A percentile compares a stretch with the other conserved stretches of the same genome.
phyloP scores from a whole-genome alignment of 805 yeast genomes.

The Lachancea lanzarotensis region DNA sequence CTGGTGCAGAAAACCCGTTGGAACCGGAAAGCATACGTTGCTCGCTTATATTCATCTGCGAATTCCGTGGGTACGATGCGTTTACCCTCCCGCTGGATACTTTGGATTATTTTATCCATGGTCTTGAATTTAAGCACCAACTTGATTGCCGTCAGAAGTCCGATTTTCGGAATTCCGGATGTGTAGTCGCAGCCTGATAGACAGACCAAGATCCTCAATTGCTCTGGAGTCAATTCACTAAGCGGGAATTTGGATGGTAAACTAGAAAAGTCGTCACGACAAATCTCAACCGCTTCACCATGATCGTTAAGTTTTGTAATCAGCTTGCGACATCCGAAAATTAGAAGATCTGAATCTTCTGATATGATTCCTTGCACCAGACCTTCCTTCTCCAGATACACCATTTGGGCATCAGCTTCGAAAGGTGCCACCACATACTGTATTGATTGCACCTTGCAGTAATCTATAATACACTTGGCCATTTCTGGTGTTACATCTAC shows the following conservation, averaged over 20 bases:
- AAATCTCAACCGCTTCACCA: constrained; percentile 64
- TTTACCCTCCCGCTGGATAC: constrained; percentile 57
- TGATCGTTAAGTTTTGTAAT: constrained; percentile 75
- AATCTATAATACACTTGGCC: constrained; percentile 81
- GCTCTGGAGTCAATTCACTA: constrained; percentile 44
- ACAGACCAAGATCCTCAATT: constrained; percentile 71
- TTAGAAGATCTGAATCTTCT: constrained; percentile 88
- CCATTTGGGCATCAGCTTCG: constrained; percentile 98
- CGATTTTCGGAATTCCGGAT: constrained; percentile 74
- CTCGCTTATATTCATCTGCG: constrained; percentile 52
- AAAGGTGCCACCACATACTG: constrained; percentile 90
- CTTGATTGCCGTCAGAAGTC: constrained; percentile 67
- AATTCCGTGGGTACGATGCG: constrained; percentile 49
- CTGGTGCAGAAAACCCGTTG: constrained; percentile 82
- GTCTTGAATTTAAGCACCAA: constrained; percentile 46
- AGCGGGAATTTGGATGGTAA: constrained; percentile 45
- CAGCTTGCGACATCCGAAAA: constrained; percentile 75
- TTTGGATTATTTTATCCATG: constrained; percentile 50
- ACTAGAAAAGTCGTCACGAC: constrained; percentile 45
- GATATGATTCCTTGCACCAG: constrained; percentile 79
- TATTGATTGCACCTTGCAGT: constrained; percentile 50
- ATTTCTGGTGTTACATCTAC: constrained; percentile 84
- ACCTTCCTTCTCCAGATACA: constrained; percentile 69
- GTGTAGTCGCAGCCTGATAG: constrained; percentile 97
- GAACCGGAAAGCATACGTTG: constrained; percentile 71